Evolutionary conservation across 2,329 filamentous ascomycete genomes (phyloP), one percentile per base, ranked within the genome.

Genomic region (Pseudopithomyces chartarum): DNA sequence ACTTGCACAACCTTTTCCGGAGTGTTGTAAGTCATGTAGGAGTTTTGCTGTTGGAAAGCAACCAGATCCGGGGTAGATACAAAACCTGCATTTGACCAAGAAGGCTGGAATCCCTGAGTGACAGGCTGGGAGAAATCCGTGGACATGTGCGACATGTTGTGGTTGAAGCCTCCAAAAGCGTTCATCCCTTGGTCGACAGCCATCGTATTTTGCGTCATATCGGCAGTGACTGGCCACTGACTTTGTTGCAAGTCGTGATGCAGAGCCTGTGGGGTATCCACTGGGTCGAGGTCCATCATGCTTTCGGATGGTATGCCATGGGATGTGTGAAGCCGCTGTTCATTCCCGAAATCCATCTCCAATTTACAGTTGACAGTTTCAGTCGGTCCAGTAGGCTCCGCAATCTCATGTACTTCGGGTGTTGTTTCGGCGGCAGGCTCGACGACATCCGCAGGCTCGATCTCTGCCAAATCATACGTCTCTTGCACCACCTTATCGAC

Each of bases 401-500:
- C 55, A 6, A 63, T 54, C 26, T 73, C 70, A 17, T 54, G 52
- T 23, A 42, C 53, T 29, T 59, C 49, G 34, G 65, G 57, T 1
- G 67, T 62, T 23, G 63, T 51, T 40, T 71, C 69, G 29, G 58
- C 59, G 2, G 61, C 60, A n/a, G 61, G 52, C 47, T 72, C 69
- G 36, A 65, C 38, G n/a, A 58, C 53, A 15, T 73, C 70, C 36
- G 66, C 66, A 1, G 66, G 62, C 38, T 73, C 73, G 32, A 73
- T 70, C 42, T 73, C 71, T 11, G 72, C 84, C 54, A 85, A 74
- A 29, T 85, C 83, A 65, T 86, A 87, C 3, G 86, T 86, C 51
- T 85, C 78, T 52, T 80, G 79, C 12, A 86, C 84, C 43, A 89
- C 80, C 62, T 79, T 81, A 58, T 84, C 79, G 0, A 85, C 83